Base-by-base conservation (phyloP, 345 rosid species). In the Brassica rapa region DNA sequence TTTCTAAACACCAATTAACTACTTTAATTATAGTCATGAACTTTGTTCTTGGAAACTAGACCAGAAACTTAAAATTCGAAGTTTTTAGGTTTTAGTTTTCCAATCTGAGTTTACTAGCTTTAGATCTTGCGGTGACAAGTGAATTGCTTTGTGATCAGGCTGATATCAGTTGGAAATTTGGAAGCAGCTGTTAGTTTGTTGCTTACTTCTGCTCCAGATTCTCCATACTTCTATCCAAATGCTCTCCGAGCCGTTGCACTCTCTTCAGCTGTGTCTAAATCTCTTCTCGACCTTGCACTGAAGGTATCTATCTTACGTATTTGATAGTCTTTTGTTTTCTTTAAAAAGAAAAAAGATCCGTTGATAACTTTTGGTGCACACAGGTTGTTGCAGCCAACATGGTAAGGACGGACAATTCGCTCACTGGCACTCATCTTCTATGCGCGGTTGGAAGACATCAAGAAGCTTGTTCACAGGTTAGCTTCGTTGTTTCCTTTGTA, bases 381-480 rank as follows among this genome's bases (percentile, higher is more conserved):
- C 29, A 94, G 98, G 98, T 94, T 69, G 93, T 92, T 77, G 98
- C 98, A 49, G 98, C 98, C 78, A 94, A 94, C 84, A 92, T 93
- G 98, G 98, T 94, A 43, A 82, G 89, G 84, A 91, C 95, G 39
- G 98, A 92, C 82, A 86, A 89, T 77, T 94, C 98, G 57, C 84
- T 92, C 62, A 85, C 96, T 63, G 98, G 94, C 78, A 94, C 86
- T 67, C 98, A 94, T 87, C 98, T 94, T 80, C 89, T 92, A 25
- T 92, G 98, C 80, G 98, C 98, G 12, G 98, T 94, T 70, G 98
- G 98, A 77, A 91, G 97, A 79, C 84, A 94, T 83, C 98, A 91
- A 77, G 98, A 94, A 84, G 98, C 98, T 76, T 94, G 98, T 88
- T 94, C 98, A 65, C 98, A 94, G 98, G 97, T 92, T 83, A 66